Evolutionary conservation across 805 yeast species (phyloP), one percentile per base, ranked within the genome.

Genomic region (Metschnikowia vanudenii): DNA sequence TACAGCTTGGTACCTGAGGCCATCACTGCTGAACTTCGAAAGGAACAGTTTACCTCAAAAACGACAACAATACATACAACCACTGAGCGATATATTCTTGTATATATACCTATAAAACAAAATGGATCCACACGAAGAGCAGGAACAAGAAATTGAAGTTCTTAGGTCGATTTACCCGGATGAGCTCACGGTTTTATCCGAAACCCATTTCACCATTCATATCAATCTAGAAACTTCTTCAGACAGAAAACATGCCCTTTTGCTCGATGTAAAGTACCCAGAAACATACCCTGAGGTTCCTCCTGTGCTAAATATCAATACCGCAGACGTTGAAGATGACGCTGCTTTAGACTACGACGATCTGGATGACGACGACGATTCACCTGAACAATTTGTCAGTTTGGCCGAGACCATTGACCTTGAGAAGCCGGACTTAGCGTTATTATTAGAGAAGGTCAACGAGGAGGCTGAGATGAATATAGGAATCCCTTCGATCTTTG

Each of bases 91-190:
- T 26, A 3, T 3, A 6, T 26, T 26, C 28, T 6, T 26, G 28
- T 26, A 8, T 26, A 26, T 26, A 26, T 26, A 26, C 28, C 24
- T 20, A 20, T 20, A 20, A 9, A 26, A 6, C 28, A 26, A 26
- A 6, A 88, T 88, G 96, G 91, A 86, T 57, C 79, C 83, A 46
- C 61, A 65, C 43, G 96, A 88, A 63, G 97, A 94, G 61, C 97
- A 92, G 62, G 65, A 61, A 24, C 96, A 92, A 67, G 99, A 92
- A 65, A 63, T 94, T 38, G 97, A 91, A 64, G 90, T 94, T 43
- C 76, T 92, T 47, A 84, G 88, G 61, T 84, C 95, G 14, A 92
- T 92, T 45, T 92, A 94, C 63, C 99, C 98, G 5, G 97, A 92
- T 61, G 99, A 92, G 64, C 67, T 88, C 28, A 67, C 62, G n/a